Evolutionary conservation across 345 rosid genomes (phyloP).

Genomic region (Lagerstroemia speciosa): DNA sequence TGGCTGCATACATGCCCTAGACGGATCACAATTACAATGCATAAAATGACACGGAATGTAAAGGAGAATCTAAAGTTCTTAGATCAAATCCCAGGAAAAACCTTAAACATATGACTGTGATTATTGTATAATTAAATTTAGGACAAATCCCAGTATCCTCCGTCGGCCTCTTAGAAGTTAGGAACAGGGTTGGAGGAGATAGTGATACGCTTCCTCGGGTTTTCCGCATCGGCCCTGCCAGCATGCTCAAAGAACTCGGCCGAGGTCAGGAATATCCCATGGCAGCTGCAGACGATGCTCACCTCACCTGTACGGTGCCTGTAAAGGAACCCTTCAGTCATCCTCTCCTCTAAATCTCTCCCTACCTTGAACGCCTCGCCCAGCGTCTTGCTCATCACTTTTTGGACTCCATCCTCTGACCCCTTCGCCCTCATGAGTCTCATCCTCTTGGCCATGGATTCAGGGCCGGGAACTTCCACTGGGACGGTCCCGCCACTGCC

Average conservation of each 20-base stretch:
- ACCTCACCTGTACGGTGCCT: neutral
- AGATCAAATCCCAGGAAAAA: no score
- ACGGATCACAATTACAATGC: no score
- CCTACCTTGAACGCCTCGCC: slow-evolving; percentile 37
- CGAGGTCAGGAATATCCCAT: slow-evolving; percentile 6
- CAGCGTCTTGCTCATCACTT: slow-evolving; percentile 41
- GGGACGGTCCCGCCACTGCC: neutral
- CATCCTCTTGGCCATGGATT: neutral
- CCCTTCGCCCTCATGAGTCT: neutral
- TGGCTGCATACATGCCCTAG: no score
- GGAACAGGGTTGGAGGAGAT: neutral
- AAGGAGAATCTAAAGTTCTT: neutral
- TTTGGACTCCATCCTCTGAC: slow-evolving; percentile 1
- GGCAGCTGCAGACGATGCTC: slow-evolving; percentile 10
- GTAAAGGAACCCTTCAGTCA: slow-evolving; percentile 11
- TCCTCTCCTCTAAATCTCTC: slow-evolving; percentile 2
- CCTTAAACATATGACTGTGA: no score
- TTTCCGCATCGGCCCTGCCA: neutral
- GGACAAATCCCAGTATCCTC: no score
- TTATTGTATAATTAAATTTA: no score
- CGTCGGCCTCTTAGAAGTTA: neutral
- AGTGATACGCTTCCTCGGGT: slow-evolving; percentile 8
- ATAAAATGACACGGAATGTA: no score
- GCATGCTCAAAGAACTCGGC: slow-evolving; percentile 8
- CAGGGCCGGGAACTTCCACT: neutral